Base-by-base conservation (phyloP, 257 asterid genomes). In the Plantago major region DNA sequence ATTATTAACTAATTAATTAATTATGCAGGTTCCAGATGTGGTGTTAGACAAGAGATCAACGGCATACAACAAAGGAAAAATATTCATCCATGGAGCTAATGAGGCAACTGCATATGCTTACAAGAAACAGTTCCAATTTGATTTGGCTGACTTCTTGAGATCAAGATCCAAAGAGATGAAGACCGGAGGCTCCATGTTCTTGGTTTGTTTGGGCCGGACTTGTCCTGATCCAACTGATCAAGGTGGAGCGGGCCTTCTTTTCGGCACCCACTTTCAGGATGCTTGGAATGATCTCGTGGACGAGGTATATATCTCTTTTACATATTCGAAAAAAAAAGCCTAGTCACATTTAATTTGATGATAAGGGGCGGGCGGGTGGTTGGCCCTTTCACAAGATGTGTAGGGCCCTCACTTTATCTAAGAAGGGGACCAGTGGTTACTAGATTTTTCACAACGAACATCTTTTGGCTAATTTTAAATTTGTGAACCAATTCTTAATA, bases 261-360 rank as follows among this genome's bases (percentile, higher is more conserved):
- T 93, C 59, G 96, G 99, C 38, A 77, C 97, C 51, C 95, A 93
- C 73, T 89, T 83, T 74, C 90, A 93, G 64, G 99, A 93, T 76
- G 97, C 99, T 19, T 93, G 99, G 99, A 81, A 93, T 62, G 99
- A 93, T 72, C 97, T 93, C 55, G 96, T 93, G 77, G 84, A 79
- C 58, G 96, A 89, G 97, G 99, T 91, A 78, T 69, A 30, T 46
- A 72, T 16, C 17, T 60, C 11, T 17, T 14, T 16, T n/a, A 11
- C 48, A 33, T 56, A 3, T 46, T 14, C 15, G 53, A 48, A 48
- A 22, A 48, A n/a, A 14, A 48, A 48, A 22, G 53, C 26, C 9
- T n/a, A 48, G 18, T n/a, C 54, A 48, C 22, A 49, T 16, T 49
- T 49, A 22, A 22, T 22, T 22, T 22, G 26, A 22, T 22, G 26